A percentile compares a stretch with the other conserved stretches of the same genome.
phyloP scores from a whole-genome alignment of 768 basidiomycete species.

The Mrakia hoshinonis region DNA sequence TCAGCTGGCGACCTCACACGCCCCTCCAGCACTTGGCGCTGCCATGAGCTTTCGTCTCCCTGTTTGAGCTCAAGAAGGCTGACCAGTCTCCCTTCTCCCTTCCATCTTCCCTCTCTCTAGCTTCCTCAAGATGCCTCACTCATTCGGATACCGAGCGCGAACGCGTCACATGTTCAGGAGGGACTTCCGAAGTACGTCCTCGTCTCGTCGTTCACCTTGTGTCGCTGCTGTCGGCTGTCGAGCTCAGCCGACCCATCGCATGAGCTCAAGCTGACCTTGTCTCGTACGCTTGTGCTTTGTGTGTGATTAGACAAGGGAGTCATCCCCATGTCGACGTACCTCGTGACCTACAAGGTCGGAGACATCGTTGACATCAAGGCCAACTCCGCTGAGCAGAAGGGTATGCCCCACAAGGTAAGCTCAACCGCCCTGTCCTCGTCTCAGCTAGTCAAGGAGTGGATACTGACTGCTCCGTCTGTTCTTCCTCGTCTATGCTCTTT shows the following conservation, averaged over 20 bases:
- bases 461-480: conserved; percentile 1
- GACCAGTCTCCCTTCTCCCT: not conserved
- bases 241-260: too few species aligned
- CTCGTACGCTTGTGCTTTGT: conserved; percentile 7
- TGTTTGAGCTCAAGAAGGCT: not conserved
- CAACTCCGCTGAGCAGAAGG: conserved; percentile 98
- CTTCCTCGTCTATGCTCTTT: not conserved
- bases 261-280: conserved; percentile 8
- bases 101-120: conserved; percentile 1
- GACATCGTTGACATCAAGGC: conserved; percentile 99
- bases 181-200: conserved; percentile 81
- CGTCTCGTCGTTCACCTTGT: conserved; percentile 17
- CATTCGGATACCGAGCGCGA: conserved; percentile 99
- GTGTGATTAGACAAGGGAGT: conserved; percentile 66
- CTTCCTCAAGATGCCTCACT: conserved; percentile 75
- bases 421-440: not conserved
- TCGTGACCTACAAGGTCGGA: conserved; percentile 85
- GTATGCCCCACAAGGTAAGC: conserved; percentile 98
- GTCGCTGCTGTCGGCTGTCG: not conserved
- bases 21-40: not conserved
- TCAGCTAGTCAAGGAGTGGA: not conserved
- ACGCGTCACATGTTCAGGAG: conserved; percentile 99
- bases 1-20: not conserved
- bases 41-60: not conserved
- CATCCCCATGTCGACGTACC: conserved; percentile 82